Evolutionary conservation across 2,329 filamentous ascomycete genomes (phyloP).

Genomic region (Stylonectria norvegica): DNA sequence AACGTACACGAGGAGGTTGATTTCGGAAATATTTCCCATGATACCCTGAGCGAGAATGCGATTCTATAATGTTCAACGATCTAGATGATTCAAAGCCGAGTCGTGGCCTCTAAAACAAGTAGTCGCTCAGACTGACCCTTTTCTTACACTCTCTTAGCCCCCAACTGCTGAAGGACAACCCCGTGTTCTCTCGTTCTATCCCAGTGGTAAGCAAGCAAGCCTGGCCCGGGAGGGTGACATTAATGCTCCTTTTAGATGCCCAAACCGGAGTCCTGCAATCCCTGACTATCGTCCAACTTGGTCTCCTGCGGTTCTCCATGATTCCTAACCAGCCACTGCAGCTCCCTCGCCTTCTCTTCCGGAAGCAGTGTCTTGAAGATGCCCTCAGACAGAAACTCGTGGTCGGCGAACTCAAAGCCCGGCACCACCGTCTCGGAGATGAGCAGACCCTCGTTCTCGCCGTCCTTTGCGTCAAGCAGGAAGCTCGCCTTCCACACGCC

Average conservation of each 20-base stretch:
- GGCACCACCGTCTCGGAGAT: constrained; percentile 67
- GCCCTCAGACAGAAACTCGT: constrained; percentile 59
- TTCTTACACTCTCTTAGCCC: not conserved
- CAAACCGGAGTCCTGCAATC: too few relatives aligned
- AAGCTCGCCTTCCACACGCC: constrained; percentile 65
- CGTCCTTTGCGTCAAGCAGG: constrained; percentile 43
- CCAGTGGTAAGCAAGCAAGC: too few relatives aligned
- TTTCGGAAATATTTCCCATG: constrained; percentile 16
- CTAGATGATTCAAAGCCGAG: constrained; percentile 20
- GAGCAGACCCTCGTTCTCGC: constrained; percentile 50
- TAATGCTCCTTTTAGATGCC: too few relatives aligned
- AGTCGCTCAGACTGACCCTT: too few relatives aligned
- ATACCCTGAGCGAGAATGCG: constrained; percentile 22
- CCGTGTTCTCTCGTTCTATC: constrained; percentile 1
- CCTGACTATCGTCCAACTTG: too few relatives aligned
- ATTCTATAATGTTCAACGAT: constrained; percentile 22
- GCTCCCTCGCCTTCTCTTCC: constrained; percentile 44
- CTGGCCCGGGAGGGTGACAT: too few relatives aligned
- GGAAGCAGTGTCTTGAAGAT: constrained; percentile 51
- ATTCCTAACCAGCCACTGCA: constrained; percentile 44
- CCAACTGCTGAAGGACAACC: not conserved
- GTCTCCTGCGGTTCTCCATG: constrained; percentile 1
- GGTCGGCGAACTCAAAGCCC: constrained; percentile 64
- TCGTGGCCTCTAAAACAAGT: too few relatives aligned
- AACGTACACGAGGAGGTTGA: constrained; percentile 6